These are phyloP conservation scores for Ceratocystis lukuohia DNA, from an alignment of 2,329 filamentous ascomycete species.

Conservation along the genomic window DNA sequence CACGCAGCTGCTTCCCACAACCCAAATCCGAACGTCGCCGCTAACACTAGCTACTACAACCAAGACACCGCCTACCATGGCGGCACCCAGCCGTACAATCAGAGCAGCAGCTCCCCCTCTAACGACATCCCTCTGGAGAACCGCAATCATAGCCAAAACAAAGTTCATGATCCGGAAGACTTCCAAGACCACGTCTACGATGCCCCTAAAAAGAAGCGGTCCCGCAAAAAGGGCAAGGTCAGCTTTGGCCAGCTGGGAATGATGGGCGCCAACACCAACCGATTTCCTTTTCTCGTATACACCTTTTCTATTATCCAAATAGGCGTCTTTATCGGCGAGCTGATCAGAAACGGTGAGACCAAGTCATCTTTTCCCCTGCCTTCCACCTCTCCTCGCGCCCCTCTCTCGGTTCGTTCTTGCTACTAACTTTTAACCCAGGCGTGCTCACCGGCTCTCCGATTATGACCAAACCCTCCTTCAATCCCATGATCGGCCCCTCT, in stretches of 20 bases:
- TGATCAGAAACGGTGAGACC: constrained; percentile 64
- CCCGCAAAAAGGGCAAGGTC: constrained; percentile 32
- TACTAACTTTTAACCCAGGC: constrained; percentile 31
- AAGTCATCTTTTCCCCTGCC: background rate
- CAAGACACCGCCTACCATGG: constrained; percentile 47
- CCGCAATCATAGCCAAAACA: constrained; percentile 24
- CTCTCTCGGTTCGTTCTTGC: background rate
- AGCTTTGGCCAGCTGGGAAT: constrained; percentile 47
- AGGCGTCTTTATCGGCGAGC: constrained; percentile 75
- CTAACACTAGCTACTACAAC: constrained; percentile 23
- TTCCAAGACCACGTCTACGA: constrained; percentile 50
- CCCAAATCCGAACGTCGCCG: constrained; percentile 24
- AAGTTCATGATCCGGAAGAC: constrained; percentile 27
- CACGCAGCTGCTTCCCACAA: background rate
- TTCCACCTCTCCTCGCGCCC: constrained; percentile 13
- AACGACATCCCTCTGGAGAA: constrained; percentile 48
- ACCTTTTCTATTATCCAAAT: constrained; percentile 63
- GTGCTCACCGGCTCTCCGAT: constrained; percentile 66
- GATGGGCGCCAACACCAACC: constrained; percentile 41
- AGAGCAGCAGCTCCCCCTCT: constrained; percentile 25
- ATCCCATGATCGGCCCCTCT: constrained; percentile 94
- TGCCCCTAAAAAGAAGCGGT: constrained; percentile 28
- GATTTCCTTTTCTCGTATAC: constrained; percentile 71
- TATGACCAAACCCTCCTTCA: constrained; percentile 72
- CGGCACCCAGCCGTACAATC: constrained; percentile 28